A percentile compares a stretch with the other conserved stretches of the same genome.
Conservation (phyloP, 2,329 filamentous ascomycete species). For the Hymenoscyphus fructigenus region DNA sequence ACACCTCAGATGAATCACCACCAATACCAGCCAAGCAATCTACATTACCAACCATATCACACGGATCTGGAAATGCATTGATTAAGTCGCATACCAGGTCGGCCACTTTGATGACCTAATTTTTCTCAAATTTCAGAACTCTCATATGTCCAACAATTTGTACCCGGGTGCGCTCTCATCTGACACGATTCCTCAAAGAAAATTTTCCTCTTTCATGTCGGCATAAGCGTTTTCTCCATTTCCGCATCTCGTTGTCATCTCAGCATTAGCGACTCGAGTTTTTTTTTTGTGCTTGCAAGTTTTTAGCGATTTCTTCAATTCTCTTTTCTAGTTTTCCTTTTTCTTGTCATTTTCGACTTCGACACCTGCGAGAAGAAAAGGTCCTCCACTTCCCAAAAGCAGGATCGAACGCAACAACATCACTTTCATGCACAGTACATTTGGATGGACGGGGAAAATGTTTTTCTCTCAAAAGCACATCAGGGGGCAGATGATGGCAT, state of each 20-base stretch:
- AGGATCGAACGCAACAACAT: background rate
- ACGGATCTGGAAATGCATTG: conserved; percentile 40
- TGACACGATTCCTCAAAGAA: conserved; percentile 18
- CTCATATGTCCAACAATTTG: conserved; percentile 35
- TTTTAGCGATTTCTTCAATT: conserved; percentile 30
- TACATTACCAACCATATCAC: conserved; percentile 48
- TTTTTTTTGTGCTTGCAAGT: conserved; percentile 23
- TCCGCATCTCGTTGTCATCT: conserved; percentile 18
- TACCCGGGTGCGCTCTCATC: conserved; percentile 24
- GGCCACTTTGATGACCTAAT: conserved; percentile 4
- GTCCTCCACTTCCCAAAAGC: background rate
- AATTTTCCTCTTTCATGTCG: conserved; percentile 19
- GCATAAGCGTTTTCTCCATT: conserved; percentile 31
- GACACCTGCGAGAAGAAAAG: background rate
- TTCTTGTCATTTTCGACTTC: background rate
- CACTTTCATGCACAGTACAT: conserved; percentile 1
- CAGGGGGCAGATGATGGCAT: background rate
- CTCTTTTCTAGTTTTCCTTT: conserved; percentile 14
- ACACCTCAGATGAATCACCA: conserved; percentile 51
- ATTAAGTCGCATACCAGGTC: conserved; percentile 8
- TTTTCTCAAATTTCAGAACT: conserved; percentile 11
- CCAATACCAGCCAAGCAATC: conserved; percentile 38
- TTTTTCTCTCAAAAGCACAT: background rate
- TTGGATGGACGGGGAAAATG: background rate
- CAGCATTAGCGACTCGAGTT: conserved; percentile 31